Base-by-base conservation (phyloP, 2,329 filamentous ascomycete species). In the Spiromastix sp. region DNA sequence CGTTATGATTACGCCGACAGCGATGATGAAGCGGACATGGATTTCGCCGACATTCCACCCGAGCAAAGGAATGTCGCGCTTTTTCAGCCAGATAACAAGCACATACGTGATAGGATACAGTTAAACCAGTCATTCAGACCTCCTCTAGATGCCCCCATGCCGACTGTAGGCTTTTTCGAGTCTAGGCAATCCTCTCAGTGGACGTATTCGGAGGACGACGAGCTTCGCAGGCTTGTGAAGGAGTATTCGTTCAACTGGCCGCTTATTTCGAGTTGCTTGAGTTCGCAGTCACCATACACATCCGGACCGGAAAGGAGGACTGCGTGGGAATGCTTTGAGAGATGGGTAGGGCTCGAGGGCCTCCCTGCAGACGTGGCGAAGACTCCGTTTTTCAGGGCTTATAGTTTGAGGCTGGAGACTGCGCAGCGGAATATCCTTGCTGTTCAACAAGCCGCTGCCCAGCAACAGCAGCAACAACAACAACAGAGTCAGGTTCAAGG, bases 161-260 rank as follows among this genome's bases (percentile, higher is more conserved):
- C 91, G 1, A 74, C 80, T 2, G 81, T 89, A 47, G 77, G 72
- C 34, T 98, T 96, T 61, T 96, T 93, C 51, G 89, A 98, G 57
- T 81, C 75, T 42, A 74, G 91, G 25, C 77, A 72, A 35, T 79
- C 86, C 2, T 96, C 91, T 3, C 86, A 95, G 51, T 98, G 91
- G 91, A 85, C 85, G 0, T 72, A 77, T 52, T 70, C 80, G 2
- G 91, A 98, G 55, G 91, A 98, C 47, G 87, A 96, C 48, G 85
- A 93, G 57, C 68, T 98, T 5, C 79, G 84, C 36, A 72, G 71
- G 30, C 69, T 93, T 26, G 91, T 95, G 12, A 82, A 85, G 48
- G 85, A 96, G 43, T 93, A 91, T 52, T 85, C 85, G 0, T 96
- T 95, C 65, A 98, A 98, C 50, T 98, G 91, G 91, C 93, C 86